Percentiles rank a stretch among this genome's conserved stretches.
Conservation (phyloP, 2,329 filamentous ascomycete species). For the Ambrosiella xylebori region DNA sequence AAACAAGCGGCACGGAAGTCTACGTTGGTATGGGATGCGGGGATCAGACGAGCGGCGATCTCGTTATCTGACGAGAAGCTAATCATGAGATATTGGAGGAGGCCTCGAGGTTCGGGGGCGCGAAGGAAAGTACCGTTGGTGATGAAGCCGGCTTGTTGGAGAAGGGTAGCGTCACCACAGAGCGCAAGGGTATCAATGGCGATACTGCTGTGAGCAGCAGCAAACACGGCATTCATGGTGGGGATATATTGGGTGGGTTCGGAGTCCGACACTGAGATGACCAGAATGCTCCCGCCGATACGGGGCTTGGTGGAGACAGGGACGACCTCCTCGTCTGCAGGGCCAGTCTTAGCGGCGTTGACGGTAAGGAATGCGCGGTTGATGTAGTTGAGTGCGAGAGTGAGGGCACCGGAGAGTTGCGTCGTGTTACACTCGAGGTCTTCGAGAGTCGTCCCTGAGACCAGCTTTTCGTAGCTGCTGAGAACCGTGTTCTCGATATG, state of each 20-base stretch:
- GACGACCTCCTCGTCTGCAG: constrained; percentile 28
- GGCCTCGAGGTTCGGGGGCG: constrained; percentile 42
- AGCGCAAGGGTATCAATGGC: constrained; percentile 86
- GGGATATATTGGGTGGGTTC: constrained; percentile 89
- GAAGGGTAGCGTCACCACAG: constrained; percentile 69
- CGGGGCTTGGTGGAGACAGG: constrained; percentile 33
- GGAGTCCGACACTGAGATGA: constrained; percentile 72
- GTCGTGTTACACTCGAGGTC: constrained; percentile 63
- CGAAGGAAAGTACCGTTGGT: constrained; percentile 40
- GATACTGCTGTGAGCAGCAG: constrained; percentile 71
- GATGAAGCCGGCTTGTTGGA: constrained; percentile 69
- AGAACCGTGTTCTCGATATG: constrained; percentile 71
- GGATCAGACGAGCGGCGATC: constrained; percentile 45
- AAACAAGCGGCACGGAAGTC: constrained; percentile 98
- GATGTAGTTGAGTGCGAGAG: constrained; percentile 75
- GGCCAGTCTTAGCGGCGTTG: constrained; percentile 23
- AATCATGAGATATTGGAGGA: constrained; percentile 90
- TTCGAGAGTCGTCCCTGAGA: constrained; percentile 46
- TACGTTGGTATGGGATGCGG: constrained; percentile 68
- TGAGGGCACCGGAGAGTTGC: constrained; percentile 79
- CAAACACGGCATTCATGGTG: constrained; percentile 97
- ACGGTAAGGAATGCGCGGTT: constrained; percentile 61
- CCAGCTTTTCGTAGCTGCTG: constrained; percentile 53
- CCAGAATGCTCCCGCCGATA: constrained; percentile 51
- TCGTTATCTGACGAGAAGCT: constrained; percentile 57